Percentiles rank a stretch among this genome's conserved stretches.
These are phyloP conservation scores for Tripterygium wilfordii DNA, from an alignment of 177 flowering plant species.

Conservation along the genomic window DNA sequence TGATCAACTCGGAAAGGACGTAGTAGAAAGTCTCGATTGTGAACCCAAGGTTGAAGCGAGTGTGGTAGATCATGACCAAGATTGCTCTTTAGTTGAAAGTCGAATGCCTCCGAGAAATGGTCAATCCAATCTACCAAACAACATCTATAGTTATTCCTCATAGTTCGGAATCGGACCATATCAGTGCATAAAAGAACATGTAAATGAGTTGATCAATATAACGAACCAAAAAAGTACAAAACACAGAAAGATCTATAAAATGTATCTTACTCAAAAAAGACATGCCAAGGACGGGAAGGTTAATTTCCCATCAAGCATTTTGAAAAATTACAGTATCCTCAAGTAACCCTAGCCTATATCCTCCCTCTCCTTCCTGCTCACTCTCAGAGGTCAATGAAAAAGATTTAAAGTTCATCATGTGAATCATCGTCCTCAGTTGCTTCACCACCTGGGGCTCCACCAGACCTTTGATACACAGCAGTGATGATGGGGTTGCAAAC, in stretches of 20 bases:
- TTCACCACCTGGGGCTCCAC: constrained; percentile 53
- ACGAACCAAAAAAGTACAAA: not conserved
- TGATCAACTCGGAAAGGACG: not conserved
- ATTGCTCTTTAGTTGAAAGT: no score
- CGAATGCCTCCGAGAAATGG: no score
- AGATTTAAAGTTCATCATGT: constrained; percentile 51
- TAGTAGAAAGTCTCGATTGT: not conserved
- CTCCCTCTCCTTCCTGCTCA: not conserved
- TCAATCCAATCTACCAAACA: no score
- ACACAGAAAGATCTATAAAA: not conserved
- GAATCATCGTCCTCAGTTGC: constrained; percentile 37
- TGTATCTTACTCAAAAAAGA: constrained; percentile 8
- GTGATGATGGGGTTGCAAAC: constrained; percentile 75
- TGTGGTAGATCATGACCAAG: no score
- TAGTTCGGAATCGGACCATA: no score
- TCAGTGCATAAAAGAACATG: no score
- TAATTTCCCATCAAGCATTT: not conserved
- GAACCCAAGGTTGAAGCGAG: not conserved
- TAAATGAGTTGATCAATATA: constrained; percentile 2
- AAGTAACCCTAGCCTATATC: constrained; percentile 2
- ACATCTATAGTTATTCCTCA: no score
- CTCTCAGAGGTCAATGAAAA: not conserved
- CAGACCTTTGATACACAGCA: constrained; percentile 61
- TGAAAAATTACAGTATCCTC: constrained; percentile 19
- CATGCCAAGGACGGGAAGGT: constrained; percentile 1